These are phyloP conservation scores for Camelina neglecta DNA, from an alignment of 345 rosid species.

Conservation along the genomic window DNA sequence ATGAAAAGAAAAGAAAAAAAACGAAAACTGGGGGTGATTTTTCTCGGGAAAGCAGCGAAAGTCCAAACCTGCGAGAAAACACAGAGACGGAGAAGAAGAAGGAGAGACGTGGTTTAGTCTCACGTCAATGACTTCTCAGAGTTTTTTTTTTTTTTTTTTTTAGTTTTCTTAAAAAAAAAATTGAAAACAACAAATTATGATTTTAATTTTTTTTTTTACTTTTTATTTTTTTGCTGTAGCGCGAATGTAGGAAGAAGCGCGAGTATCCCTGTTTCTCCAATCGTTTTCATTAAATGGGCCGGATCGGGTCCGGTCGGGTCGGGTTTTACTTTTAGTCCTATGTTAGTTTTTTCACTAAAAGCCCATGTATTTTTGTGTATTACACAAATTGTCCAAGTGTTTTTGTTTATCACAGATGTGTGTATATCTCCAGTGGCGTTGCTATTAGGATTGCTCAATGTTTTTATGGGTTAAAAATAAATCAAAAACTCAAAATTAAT, in stretches of 20 bases:
- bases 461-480: too few species aligned
- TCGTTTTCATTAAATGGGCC: constrained; percentile 25
- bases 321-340: too few species aligned
- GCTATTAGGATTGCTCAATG: too few species aligned
- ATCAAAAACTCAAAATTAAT: too few species aligned
- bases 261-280: constrained; percentile 35
- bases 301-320: neutral
- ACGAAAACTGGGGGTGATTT: constrained; percentile 27
- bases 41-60: constrained; percentile 26
- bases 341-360: too few species aligned
- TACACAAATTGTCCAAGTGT: too few species aligned
- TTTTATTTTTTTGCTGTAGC: constrained; percentile 16
- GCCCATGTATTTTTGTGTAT: too few species aligned
- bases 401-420: too few species aligned
- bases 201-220: too few species aligned
- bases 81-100: constrained; percentile 28
- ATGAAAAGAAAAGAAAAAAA: neutral
- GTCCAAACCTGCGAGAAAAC: constrained; percentile 40
- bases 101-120: constrained; percentile 25
- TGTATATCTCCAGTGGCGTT: too few species aligned
- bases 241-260: constrained; percentile 43
- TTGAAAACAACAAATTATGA: too few species aligned
- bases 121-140: constrained; percentile 19
- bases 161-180: neutral
- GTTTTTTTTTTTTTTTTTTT: neutral